Conservation (phyloP, 768 basidiomycete species). For the Trametes meyenii region DNA sequence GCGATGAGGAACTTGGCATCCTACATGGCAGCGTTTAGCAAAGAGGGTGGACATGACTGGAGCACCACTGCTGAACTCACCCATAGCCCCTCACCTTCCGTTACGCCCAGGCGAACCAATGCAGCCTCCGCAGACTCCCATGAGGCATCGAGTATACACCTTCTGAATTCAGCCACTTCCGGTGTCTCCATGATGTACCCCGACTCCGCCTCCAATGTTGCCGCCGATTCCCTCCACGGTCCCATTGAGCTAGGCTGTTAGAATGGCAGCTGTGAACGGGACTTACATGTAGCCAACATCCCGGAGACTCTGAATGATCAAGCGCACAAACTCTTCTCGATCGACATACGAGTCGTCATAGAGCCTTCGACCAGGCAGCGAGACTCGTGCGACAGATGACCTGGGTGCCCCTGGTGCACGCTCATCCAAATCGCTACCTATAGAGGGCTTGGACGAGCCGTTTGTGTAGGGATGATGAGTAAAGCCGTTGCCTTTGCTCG, state of each 20-base stretch:
- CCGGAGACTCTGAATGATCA: constrained; percentile 86
- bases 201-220: constrained; percentile 89
- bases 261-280: constrained; percentile 17
- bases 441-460: constrained; percentile 20
- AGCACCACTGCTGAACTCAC: constrained; percentile 43
- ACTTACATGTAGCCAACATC: constrained; percentile 75
- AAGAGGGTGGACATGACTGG: neutral
- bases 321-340: constrained; percentile 87
- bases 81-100: constrained; percentile 68
- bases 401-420: constrained; percentile 18
- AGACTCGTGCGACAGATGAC: constrained; percentile 54
- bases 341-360: constrained; percentile 81
- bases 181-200: constrained; percentile 84
- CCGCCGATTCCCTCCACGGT: constrained; percentile 75
- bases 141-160: constrained; percentile 74
- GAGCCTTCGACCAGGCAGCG: constrained; percentile 70
- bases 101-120: constrained; percentile 68
- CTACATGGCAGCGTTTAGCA: constrained; percentile 39
- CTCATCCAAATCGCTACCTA: constrained; percentile 18
- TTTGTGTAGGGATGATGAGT: constrained; percentile 24
- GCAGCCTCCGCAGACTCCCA: constrained; percentile 81
- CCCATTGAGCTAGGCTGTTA: constrained; percentile 8
- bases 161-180: constrained; percentile 78
- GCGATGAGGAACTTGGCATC: constrained; percentile 86
- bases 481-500: constrained; percentile 30